Percentiles rank a stretch among this genome's conserved stretches.
phyloP scores from a whole-genome alignment of 1,139 yeast genomes.

The Hanseniaspora sp. region DNA sequence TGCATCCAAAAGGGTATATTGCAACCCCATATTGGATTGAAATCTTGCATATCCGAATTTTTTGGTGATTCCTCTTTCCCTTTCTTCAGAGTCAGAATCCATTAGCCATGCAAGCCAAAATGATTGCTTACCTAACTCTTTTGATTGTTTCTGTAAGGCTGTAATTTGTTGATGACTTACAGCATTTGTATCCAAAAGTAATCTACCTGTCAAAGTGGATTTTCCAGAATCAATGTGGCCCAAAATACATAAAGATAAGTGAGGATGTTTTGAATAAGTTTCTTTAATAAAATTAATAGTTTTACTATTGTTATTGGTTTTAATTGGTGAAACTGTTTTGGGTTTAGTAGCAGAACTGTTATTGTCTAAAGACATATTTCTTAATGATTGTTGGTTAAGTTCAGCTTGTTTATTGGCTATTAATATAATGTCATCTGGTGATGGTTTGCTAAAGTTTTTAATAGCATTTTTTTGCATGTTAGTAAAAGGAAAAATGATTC shows the following conservation, averaged over 20 bases:
- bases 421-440: conserved; percentile 71
- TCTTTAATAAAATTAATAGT: conserved; percentile 17
- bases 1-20: conserved; percentile 86
- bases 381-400: conserved; percentile 22
- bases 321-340: not conserved
- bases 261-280: conserved; percentile 36
- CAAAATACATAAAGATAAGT: conserved; percentile 67
- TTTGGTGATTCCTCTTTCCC: conserved; percentile 83
- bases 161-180: conserved; percentile 69
- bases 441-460: conserved; percentile 52
- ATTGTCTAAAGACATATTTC: conserved; percentile 13
- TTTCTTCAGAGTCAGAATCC: conserved; percentile 91
- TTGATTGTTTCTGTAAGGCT: conserved; percentile 70
- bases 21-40: conserved; percentile 45
- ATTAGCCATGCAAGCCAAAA: conserved; percentile 95
- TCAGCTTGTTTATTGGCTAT: conserved; percentile 49
- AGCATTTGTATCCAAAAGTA: conserved; percentile 69
- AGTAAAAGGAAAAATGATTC: conserved; percentile 23
- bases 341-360: not conserved
- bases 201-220: conserved; percentile 85
- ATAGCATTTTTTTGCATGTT: conserved; percentile 35
- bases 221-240: conserved; percentile 99
- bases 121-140: conserved; percentile 75
- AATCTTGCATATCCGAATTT: conserved; percentile 81
- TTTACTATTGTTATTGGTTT: conserved; percentile 17